Conservation (phyloP, 176 grass and related monocot genomes). For the Canna indica region DNA sequence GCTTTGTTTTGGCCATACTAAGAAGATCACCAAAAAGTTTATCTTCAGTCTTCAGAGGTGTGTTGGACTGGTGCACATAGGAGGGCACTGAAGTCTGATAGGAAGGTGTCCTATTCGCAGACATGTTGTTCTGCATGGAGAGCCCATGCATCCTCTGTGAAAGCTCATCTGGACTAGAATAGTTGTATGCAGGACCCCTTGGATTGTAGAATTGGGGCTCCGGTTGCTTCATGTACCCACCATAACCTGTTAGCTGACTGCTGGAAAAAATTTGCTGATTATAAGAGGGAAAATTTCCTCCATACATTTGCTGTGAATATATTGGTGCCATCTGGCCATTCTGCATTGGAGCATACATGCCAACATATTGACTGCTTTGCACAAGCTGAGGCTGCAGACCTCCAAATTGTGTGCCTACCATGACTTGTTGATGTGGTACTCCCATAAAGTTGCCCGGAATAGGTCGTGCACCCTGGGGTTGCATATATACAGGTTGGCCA, state of each 20-base stretch:
- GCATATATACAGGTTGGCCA: conserved; percentile 29
- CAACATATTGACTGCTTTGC: not conserved
- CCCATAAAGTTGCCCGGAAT: conserved; percentile 16
- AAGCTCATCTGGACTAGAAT: conserved; percentile 51
- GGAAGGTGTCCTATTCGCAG: conserved; percentile 12
- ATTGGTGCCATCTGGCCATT: conserved; percentile 33
- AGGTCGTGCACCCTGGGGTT: conserved; percentile 4
- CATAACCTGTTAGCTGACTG: conserved; percentile 33
- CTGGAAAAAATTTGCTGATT: conserved; percentile 38
- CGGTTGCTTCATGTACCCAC: conserved; percentile 32
- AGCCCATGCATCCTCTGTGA: conserved; percentile 54
- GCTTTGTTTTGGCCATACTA: conserved; percentile 72
- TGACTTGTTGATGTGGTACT: conserved; percentile 9
- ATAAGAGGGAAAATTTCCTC: conserved; percentile 28
- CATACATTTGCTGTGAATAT: conserved; percentile 31
- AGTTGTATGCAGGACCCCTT: conserved; percentile 27
- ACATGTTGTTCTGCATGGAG: conserved; percentile 35
- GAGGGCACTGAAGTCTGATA: conserved; percentile 23
- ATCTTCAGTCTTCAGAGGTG: conserved; percentile 50
- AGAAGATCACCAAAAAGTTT: conserved; percentile 77
- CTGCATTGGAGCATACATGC: conserved; percentile 35
- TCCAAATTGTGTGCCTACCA: conserved; percentile 7
- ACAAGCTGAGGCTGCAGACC: conserved; percentile 20
- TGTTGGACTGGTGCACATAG: conserved; percentile 39
- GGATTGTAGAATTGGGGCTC: conserved; percentile 33